These are phyloP conservation scores for Umbelopsis sp. DNA, from an alignment of 371 early-diverging fungal genomes.

Conservation along the genomic window DNA sequence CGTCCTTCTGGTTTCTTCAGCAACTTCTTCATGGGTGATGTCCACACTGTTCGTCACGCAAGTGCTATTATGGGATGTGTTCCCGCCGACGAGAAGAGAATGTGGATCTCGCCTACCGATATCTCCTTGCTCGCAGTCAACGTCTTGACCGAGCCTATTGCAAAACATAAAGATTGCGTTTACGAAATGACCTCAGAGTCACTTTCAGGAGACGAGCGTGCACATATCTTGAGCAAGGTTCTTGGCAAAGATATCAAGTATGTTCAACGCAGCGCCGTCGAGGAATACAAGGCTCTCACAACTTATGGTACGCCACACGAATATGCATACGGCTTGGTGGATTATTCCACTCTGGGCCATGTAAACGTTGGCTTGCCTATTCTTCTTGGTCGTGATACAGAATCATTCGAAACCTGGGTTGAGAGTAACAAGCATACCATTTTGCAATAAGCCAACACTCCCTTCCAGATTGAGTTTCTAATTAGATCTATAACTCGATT, in stretches of 20 bases:
- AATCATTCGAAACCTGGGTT: constrained; percentile 20
- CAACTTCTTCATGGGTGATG: constrained; percentile 11
- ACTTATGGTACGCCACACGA: constrained; percentile 15
- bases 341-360: neutral
- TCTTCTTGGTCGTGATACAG: constrained; percentile 19
- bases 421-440: constrained; percentile 16
- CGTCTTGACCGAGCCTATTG: constrained; percentile 25
- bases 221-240: constrained; percentile 13
- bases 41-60: neutral
- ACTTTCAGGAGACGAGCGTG: constrained; percentile 21
- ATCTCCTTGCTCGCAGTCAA: constrained; percentile 25
- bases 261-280: neutral
- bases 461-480: no score
- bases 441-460: neutral
- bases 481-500: no score
- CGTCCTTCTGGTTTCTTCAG: constrained; percentile 27
- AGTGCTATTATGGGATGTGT: neutral
- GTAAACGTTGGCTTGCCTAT: constrained; percentile 12
- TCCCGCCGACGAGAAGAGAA: constrained; percentile 11
- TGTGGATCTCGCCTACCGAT: constrained; percentile 25
- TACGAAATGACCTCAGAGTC: constrained; percentile 23
- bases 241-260: constrained; percentile 21
- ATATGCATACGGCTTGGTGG: constrained; percentile 3
- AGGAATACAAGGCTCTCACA: constrained; percentile 10
- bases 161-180: constrained; percentile 25